Percentiles rank a stretch among this genome's conserved stretches.
phyloP scores from a whole-genome alignment of 192 early-diverging fungal genomes.

The Ambispora gerdemannii region DNA sequence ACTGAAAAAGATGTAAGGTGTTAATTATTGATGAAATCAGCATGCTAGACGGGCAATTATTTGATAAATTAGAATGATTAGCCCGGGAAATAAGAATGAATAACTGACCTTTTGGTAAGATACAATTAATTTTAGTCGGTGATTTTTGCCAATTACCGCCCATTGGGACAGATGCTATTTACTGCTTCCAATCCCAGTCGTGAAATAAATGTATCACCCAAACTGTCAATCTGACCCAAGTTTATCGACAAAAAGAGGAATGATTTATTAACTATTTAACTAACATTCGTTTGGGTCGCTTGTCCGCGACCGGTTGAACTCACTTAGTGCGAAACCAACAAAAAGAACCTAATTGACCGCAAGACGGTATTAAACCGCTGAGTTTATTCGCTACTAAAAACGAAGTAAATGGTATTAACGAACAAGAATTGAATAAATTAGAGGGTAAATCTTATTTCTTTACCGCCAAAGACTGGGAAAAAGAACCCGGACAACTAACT shows the following conservation, averaged over 20 bases:
- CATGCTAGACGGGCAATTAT: constrained; percentile 72
- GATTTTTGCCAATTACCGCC: constrained; percentile 85
- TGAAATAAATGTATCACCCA: constrained; percentile 53
- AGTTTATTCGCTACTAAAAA: constrained; percentile 34
- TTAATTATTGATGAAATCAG: too few species aligned
- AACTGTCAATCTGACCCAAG: constrained; percentile 68
- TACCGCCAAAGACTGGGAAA: constrained; percentile 46
- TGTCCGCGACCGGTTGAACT: too few species aligned
- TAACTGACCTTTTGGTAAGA: constrained; percentile 66
- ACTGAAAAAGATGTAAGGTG: too few species aligned
- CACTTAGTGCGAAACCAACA: too few species aligned
- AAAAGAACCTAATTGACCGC: constrained; percentile 41
- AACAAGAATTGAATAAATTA: constrained; percentile 49
- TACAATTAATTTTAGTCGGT: constrained; percentile 65
- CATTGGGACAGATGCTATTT: constrained; percentile 45
- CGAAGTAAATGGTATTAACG: constrained; percentile 76
- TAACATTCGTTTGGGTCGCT: too few species aligned
- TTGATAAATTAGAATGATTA: constrained; percentile 70
- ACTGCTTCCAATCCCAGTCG: constrained; percentile 61
- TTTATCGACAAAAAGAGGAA: constrained; percentile 86
- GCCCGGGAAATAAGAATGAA: constrained; percentile 49
- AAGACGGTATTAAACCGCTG: too few species aligned
- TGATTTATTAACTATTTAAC: constrained; percentile 35
- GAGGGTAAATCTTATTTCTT: constrained; percentile 47
- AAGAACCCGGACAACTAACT: constrained; percentile 22